A percentile compares a stretch with the other conserved stretches of the same genome.
These are phyloP conservation scores for Lentinula sp. DNA, from an alignment of 768 basidiomycete species.

Conservation along the genomic window DNA sequence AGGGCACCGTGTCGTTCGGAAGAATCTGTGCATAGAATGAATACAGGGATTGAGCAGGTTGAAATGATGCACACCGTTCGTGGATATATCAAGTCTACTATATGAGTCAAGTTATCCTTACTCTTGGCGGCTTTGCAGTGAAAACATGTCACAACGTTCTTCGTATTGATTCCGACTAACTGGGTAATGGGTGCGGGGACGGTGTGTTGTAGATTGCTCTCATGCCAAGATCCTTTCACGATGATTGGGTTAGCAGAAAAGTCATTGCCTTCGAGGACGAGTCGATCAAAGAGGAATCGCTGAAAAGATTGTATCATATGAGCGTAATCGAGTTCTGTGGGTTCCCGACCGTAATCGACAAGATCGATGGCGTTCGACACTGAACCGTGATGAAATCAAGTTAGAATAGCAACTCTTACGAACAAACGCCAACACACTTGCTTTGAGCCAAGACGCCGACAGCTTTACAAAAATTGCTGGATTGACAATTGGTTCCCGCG, in stretches of 20 bases:
- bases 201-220: conserved; percentile 16
- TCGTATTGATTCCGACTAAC: conserved; percentile 74
- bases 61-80: conserved; percentile 50
- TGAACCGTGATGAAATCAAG: conserved; percentile 16
- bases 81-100: conserved; percentile 84
- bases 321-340: conserved; percentile 68
- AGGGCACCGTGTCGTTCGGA: conserved; percentile 26
- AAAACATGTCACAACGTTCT: conserved; percentile 68
- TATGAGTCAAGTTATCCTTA: conserved; percentile 76
- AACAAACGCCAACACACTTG: conserved; percentile 19
- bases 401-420: not conserved
- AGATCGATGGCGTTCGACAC: conserved; percentile 79
- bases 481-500: conserved; percentile 88
- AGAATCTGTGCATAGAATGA: conserved; percentile 1
- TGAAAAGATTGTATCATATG: conserved; percentile 94
- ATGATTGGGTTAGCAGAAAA: conserved; percentile 46
- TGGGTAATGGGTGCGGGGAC: conserved; percentile 77
- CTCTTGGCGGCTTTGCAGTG: conserved; percentile 66
- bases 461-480: conserved; percentile 95
- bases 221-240: conserved; percentile 24
- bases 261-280: conserved; percentile 67
- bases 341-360: conserved; percentile 81
- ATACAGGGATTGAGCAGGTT: not conserved
- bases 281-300: conserved; percentile 84
- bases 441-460: conserved; percentile 86